phyloP scores from a whole-genome alignment of 2,329 filamentous ascomycete species.

The Pseudogymnoascus pannorum region DNA sequence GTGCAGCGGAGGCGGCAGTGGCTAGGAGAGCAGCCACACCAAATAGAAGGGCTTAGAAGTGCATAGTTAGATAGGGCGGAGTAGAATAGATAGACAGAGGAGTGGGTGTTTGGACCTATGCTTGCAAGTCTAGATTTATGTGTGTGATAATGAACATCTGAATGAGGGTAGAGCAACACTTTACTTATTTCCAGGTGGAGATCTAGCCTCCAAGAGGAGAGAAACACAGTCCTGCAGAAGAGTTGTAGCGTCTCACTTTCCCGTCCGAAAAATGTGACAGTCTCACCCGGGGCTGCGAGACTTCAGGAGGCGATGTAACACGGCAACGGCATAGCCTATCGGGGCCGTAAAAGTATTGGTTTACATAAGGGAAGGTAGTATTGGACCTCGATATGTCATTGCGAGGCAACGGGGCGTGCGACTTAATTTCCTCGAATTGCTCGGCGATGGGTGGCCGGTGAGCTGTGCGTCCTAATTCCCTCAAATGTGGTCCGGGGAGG shows the following conservation, averaged over 20 bases:
- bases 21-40: neutral
- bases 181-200: neutral
- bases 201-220: neutral
- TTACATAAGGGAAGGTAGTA: neutral
- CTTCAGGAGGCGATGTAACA: neutral
- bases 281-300: neutral
- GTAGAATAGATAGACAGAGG: neutral
- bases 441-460: neutral
- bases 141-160: neutral
- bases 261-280: neutral
- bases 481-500: too few species aligned
- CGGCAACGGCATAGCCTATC: neutral
- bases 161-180: neutral
- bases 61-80: neutral
- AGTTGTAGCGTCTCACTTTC: neutral
- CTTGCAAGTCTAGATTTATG: neutral
- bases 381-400: neutral
- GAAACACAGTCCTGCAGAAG: neutral
- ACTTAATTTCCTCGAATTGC: neutral
- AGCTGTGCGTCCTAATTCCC: neutral
- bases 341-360: neutral
- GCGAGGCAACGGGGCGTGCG: neutral
- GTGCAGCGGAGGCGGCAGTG: neutral
- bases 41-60: neutral
- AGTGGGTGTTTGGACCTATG: neutral